These are phyloP conservation scores for Sugiyamaella paludigena DNA, from an alignment of 1,139 yeast species.

Conservation along the genomic window DNA sequence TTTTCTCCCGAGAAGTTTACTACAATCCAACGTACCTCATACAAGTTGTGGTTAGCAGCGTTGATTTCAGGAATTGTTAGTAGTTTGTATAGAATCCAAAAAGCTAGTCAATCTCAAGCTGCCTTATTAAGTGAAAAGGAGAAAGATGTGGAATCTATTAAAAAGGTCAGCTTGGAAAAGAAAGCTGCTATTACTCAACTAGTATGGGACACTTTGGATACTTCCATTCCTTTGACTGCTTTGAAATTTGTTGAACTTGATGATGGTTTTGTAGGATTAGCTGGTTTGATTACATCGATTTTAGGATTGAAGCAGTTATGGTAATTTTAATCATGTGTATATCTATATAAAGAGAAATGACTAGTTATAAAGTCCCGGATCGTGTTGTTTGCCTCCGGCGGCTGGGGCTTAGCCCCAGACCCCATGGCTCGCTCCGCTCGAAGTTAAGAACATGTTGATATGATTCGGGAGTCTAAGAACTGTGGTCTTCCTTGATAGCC, in stretches of 20 bases:
- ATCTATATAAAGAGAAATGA: neutral
- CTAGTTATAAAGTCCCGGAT: too few species aligned
- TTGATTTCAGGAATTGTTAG: slow-evolving; percentile 60
- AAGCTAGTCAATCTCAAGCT: slow-evolving; percentile 39
- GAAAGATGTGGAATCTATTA: slow-evolving; percentile 41
- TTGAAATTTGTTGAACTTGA: slow-evolving; percentile 56
- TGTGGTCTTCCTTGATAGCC: too few species aligned
- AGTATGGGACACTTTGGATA: slow-evolving; percentile 76
- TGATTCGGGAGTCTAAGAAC: too few species aligned
- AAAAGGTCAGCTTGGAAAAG: slow-evolving; percentile 40
- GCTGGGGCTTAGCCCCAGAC: neutral
- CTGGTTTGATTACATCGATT: slow-evolving; percentile 79
- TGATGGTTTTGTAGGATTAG: slow-evolving; percentile 82
- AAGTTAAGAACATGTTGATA: too few species aligned
- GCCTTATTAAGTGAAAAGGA: slow-evolving; percentile 39
- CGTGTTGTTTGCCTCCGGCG: neutral
- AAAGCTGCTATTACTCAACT: slow-evolving; percentile 58
- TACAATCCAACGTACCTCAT: slow-evolving; percentile 31
- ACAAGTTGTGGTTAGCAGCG: slow-evolving; percentile 78
- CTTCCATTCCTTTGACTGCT: slow-evolving; percentile 70
- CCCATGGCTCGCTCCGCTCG: slow-evolving; percentile 3
- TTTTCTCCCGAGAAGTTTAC: slow-evolving; percentile 29
- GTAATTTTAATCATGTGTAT: slow-evolving; percentile 34
- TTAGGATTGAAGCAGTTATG: slow-evolving; percentile 78
- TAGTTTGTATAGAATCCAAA: slow-evolving; percentile 50